Percentiles rank a stretch among this genome's conserved stretches.
Evolutionary conservation across 176 grass and related monocot species (phyloP).

Genomic region (Secale cereale): DNA sequence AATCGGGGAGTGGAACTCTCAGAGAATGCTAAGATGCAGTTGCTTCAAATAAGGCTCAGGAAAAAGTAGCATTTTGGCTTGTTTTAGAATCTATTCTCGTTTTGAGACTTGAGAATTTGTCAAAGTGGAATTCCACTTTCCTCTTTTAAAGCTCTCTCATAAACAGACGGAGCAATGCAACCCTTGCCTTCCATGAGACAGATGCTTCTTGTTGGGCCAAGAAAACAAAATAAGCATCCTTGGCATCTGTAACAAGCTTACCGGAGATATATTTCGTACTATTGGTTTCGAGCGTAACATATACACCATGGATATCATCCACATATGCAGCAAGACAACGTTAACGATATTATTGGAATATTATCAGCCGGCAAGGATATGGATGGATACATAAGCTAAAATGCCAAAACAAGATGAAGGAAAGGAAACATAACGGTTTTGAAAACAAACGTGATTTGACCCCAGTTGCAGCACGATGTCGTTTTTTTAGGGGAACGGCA

Average conservation of each 20-base stretch:
- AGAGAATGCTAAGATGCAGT: slow-evolving; percentile 30
- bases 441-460: slow-evolving; percentile 4
- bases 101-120: slow-evolving; percentile 44
- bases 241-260: neutral
- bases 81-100: slow-evolving; percentile 32
- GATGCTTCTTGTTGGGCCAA: neutral
- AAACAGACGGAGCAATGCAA: neutral
- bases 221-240: neutral
- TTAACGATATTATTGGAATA: neutral
- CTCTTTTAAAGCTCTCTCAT: slow-evolving; percentile 31
- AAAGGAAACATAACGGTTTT: neutral
- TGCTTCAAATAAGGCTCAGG: slow-evolving; percentile 33
- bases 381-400: neutral
- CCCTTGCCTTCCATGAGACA: neutral
- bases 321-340: neutral
- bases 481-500: neutral
- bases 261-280: neutral
- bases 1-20: neutral
- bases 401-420: neutral
- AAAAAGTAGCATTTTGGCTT: slow-evolving; percentile 39
- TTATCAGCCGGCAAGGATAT: neutral
- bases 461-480: neutral
- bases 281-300: neutral
- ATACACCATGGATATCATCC: neutral
- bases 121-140: slow-evolving; percentile 37